phyloP scores from a whole-genome alignment of 306 rosid genomes.

The Potentilla sterilis region DNA sequence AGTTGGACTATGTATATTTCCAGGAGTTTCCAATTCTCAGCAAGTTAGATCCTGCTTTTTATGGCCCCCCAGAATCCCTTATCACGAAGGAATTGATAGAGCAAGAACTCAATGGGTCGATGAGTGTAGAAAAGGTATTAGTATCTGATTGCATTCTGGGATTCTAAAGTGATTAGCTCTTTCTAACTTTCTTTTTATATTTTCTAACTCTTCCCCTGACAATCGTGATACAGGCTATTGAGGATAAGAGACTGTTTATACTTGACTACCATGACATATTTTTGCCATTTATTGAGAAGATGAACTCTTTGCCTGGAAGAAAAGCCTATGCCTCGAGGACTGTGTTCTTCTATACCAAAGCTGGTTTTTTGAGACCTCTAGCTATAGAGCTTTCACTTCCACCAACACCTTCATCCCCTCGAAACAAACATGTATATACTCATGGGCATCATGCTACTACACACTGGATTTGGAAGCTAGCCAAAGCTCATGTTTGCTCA shows the following conservation, averaged over 20 bases:
- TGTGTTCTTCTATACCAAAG: constrained; percentile 47
- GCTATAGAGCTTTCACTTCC: constrained; percentile 92
- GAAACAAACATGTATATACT: constrained; percentile 54
- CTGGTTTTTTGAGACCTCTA: constrained; percentile 58
- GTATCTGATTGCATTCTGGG: background rate
- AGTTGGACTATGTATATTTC: constrained; percentile 20
- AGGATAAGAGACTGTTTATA: constrained; percentile 80
- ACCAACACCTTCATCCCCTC: constrained; percentile 45
- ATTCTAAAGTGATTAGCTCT: background rate
- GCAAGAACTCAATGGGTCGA: constrained; percentile 59
- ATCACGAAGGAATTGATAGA: constrained; percentile 75
- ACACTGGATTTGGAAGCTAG: constrained; percentile 92
- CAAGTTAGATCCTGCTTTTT: constrained; percentile 64
- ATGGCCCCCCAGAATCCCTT: constrained; percentile 79
- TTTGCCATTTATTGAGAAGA: constrained; percentile 79
- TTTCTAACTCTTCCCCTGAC: constrained; percentile 13
- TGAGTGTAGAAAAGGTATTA: constrained; percentile 73
- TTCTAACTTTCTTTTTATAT: background rate
- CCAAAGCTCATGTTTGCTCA: constrained; percentile 95
- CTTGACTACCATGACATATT: constrained; percentile 77
- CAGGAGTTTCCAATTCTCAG: constrained; percentile 83
- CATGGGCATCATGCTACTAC: constrained; percentile 83
- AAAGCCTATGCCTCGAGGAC: constrained; percentile 90
- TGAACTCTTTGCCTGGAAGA: constrained; percentile 73
- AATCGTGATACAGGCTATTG: constrained; percentile 56